Evolutionary conservation across 139 green algal species (phyloP), one percentile per base, ranked within the genome.

Genomic region (Chlorella vulgaris): DNA sequence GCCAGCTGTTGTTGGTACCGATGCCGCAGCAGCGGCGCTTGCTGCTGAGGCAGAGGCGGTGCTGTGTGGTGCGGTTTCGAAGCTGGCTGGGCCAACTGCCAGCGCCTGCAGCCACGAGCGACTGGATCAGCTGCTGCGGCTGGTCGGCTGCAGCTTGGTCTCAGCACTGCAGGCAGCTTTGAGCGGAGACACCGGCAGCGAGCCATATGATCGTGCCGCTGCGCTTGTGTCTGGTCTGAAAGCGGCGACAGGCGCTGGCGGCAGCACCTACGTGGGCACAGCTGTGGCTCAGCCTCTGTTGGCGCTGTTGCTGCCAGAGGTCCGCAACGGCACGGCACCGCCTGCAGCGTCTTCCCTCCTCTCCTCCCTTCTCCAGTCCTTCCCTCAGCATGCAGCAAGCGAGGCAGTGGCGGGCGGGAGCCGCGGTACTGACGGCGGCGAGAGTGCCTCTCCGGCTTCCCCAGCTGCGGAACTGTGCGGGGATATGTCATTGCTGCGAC

Each of bases 301-400:
- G 0, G 67, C 71, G 1, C 29, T 68, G 66, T 39, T 85, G 81
- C 81, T 85, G 19, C 81, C 81, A 0, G 68, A 84, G n/a, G 78
- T 84, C 15, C 67, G 78, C 29, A 61, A 21, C 38, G 78, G 78
- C 21, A 35, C 0, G 1, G 68, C 67, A 28, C 78, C 47, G 18
- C 63, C 81, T 0, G 71, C 81, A 22, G 81, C 81, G 3, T 63
- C 81, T 2, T 73, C 81, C 21, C 66, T 85, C 31, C 60, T 85
- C 15, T 70, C 81, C 7, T 33, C 40, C 0, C 66, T 85, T 22
- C 55, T 85, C n/a, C 81, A 85, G 42, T 13, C 62, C 65, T 83
- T 83, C 66, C 77, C 77, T 3, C 65, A 76, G 66, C 77, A 83
- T 10, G 47, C 65, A 0, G 80, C 71, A 7, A 53, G 38, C 7